These are phyloP conservation scores for Areca catechu DNA, from an alignment of 176 grass and related monocot genomes.

Conservation along the genomic window DNA sequence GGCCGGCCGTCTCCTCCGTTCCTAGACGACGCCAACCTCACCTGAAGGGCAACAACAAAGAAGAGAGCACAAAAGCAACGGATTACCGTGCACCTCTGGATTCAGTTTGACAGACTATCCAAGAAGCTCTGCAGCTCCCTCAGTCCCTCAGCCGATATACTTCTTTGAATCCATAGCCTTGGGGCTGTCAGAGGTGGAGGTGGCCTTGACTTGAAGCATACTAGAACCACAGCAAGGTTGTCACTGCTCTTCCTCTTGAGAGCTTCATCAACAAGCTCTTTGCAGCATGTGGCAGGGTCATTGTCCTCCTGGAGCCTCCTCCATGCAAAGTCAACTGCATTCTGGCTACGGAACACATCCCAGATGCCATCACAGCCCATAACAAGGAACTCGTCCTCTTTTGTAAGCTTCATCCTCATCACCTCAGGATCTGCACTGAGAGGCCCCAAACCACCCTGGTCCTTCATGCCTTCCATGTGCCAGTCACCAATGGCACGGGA, in stretches of 20 bases:
- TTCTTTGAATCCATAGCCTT: slow-evolving; percentile 70
- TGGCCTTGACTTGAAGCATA: slow-evolving; percentile 62
- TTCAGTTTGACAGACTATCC: slow-evolving; percentile 61
- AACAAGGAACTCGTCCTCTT: slow-evolving; percentile 84
- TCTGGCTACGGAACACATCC: slow-evolving; percentile 94
- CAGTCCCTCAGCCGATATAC: slow-evolving; percentile 83
- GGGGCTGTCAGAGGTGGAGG: slow-evolving; percentile 56
- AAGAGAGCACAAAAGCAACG: slow-evolving; percentile 14
- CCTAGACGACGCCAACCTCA: too few species aligned
- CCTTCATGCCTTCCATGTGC: slow-evolving; percentile 91
- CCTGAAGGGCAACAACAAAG: slow-evolving; percentile 15
- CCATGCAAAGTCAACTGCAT: slow-evolving; percentile 81
- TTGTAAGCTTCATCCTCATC: slow-evolving; percentile 46
- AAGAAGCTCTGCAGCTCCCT: slow-evolving; percentile 85
- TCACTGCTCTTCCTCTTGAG: slow-evolving; percentile 78
- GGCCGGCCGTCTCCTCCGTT: too few species aligned
- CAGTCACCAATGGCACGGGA: slow-evolving; percentile 77
- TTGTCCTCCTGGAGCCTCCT: slow-evolving; percentile 82
- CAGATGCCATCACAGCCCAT: slow-evolving; percentile 93
- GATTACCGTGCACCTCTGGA: background rate
- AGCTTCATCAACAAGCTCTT: slow-evolving; percentile 73
- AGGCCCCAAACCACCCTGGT: slow-evolving; percentile 36
- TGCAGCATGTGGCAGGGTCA: slow-evolving; percentile 65
- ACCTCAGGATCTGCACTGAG: slow-evolving; percentile 86
- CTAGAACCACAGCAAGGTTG: slow-evolving; percentile 67